A percentile compares a stretch with the other conserved stretches of the same genome.
Conservation (phyloP, 192 early-diverging fungal genomes). For the Diversispora eburnea region DNA sequence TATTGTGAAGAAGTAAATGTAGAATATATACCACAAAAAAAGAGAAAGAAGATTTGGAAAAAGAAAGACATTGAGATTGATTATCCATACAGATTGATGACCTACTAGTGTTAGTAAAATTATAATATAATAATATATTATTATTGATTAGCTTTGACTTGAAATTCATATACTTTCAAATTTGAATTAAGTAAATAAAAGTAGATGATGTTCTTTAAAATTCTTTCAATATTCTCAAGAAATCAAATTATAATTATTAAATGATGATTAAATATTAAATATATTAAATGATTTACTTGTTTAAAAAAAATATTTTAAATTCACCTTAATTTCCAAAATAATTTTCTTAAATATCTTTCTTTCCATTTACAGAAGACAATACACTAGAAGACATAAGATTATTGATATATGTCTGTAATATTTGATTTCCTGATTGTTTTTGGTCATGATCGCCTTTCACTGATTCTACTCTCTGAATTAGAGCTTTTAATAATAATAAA, state of each 20-base stretch:
- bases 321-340: no score
- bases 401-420: conserved; percentile 30
- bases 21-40: conserved; percentile 68
- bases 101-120: no score
- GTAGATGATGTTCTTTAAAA: no score
- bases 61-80: conserved; percentile 68
- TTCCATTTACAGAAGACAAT: conserved; percentile 17
- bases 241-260: no score
- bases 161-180: no score
- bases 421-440: conserved; percentile 29
- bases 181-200: no score
- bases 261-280: no score
- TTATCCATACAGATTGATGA: conserved; percentile 45
- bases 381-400: conserved; percentile 30
- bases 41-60: conserved; percentile 83
- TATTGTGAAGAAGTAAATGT: conserved; percentile 76
- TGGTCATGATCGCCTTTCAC: conserved; percentile 27
- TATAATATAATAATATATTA: no score
- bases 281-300: no score
- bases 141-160: no score
- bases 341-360: neutral
- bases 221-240: no score
- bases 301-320: no score
- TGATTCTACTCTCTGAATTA: conserved; percentile 18
- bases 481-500: neutral